Percentiles rank a stretch among this genome's conserved stretches.
Conservation (phyloP, 2,329 filamentous ascomycete genomes). For the Ophiostoma triangulosporum region DNA sequence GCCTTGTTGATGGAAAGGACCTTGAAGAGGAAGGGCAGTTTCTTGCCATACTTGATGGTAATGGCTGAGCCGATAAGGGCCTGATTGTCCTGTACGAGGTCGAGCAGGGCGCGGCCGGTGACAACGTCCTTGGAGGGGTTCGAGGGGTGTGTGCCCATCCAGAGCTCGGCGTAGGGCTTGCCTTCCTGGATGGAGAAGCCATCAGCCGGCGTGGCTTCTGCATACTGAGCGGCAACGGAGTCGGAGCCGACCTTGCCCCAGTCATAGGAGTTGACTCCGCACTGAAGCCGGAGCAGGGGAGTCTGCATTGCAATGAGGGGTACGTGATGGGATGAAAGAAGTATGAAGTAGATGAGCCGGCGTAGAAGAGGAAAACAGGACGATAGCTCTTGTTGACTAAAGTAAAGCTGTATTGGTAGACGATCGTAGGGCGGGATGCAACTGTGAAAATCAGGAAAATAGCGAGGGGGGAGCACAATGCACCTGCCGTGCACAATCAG, state of each 20-base stretch:
- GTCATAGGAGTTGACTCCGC: slow-evolving; percentile 96
- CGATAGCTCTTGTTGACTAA: background rate
- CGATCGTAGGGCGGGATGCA: background rate
- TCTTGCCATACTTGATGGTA: slow-evolving; percentile 59
- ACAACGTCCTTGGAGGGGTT: slow-evolving; percentile 82
- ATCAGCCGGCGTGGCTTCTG: slow-evolving; percentile 64
- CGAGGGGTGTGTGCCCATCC: slow-evolving; percentile 98
- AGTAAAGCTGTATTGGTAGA: background rate
- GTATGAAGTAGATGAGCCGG: background rate
- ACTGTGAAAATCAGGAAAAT: background rate
- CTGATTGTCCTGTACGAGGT: slow-evolving; percentile 77
- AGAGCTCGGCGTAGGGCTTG: slow-evolving; percentile 84
- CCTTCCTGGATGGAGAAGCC: slow-evolving; percentile 69
- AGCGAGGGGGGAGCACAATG: background rate
- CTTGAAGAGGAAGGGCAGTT: slow-evolving; percentile 94
- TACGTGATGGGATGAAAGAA: background rate
- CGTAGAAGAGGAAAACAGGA: background rate
- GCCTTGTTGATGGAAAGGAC: slow-evolving; percentile 93
- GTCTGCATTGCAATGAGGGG: slow-evolving; percentile 45
- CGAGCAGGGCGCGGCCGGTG: slow-evolving; percentile 74
- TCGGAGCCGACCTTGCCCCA: slow-evolving; percentile 89
- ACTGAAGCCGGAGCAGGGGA: slow-evolving; percentile 72
- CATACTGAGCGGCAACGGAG: slow-evolving; percentile 81
- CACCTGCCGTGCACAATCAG: too few relatives aligned
- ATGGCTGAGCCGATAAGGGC: slow-evolving; percentile 65